Conservation (phyloP, 1,139 yeast genomes). For the Candida sojae region DNA sequence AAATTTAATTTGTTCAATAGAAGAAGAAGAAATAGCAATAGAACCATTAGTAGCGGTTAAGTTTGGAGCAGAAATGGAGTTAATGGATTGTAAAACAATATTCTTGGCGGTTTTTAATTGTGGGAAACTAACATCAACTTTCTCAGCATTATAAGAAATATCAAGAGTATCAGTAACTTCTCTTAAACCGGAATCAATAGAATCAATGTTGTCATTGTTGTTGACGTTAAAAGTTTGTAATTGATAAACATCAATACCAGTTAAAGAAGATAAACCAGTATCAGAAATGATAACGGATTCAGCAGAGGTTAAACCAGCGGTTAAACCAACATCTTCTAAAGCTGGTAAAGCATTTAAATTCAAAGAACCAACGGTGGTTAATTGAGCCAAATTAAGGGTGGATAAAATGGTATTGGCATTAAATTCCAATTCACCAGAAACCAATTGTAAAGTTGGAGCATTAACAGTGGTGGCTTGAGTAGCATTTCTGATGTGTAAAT, state of each 20-base stretch:
- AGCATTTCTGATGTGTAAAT: constrained; percentile 65
- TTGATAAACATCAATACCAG: constrained; percentile 75
- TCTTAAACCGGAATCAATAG: constrained; percentile 72
- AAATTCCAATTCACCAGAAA: constrained; percentile 69
- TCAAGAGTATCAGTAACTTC: constrained; percentile 73
- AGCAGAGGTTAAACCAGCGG: constrained; percentile 74
- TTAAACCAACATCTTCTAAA: constrained; percentile 67
- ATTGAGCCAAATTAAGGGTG: constrained; percentile 72
- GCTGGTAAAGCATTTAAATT: constrained; percentile 85
- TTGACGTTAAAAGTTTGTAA: constrained; percentile 81
- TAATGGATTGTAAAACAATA: constrained; percentile 77
- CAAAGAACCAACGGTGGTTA: constrained; percentile 79
- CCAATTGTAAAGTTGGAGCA: constrained; percentile 77
- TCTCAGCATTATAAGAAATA: constrained; percentile 82
- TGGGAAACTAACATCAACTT: constrained; percentile 68
- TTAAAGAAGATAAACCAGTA: constrained; percentile 76
- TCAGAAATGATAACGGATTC: constrained; percentile 76
- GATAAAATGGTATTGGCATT: constrained; percentile 66
- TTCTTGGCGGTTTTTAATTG: constrained; percentile 81
- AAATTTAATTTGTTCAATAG: constrained; percentile 58
- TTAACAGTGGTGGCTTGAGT: constrained; percentile 60
- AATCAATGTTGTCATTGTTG: constrained; percentile 71
- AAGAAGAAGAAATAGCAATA: constrained; percentile 69
- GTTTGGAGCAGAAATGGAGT: constrained; percentile 69
- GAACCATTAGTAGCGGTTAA: constrained; percentile 77